A percentile compares a stretch with the other conserved stretches of the same genome.
Evolutionary conservation across 192 early-diverging fungal genomes (phyloP).

Genomic region (Coemansia erecta): DNA sequence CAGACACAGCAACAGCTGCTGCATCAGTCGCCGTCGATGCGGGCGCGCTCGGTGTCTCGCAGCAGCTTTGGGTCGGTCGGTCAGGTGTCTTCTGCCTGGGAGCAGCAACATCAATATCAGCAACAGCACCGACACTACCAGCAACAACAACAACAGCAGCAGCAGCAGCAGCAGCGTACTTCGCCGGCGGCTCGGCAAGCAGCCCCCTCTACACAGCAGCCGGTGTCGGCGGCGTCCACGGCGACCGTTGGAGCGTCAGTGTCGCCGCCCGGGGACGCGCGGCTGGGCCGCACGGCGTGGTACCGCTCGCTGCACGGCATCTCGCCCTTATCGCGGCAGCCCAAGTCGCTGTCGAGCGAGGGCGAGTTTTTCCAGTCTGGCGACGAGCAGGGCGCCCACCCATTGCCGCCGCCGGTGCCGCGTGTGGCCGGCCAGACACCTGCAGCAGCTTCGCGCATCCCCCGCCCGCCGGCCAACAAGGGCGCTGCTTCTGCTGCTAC

Average conservation of each 20-base stretch:
- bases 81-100: not conserved
- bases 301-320: slow-evolving; percentile 49
- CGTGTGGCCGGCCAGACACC: too few relatives aligned
- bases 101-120: not conserved
- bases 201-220: not conserved
- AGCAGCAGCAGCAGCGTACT: not conserved
- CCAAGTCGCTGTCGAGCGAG: slow-evolving; percentile 46
- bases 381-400: too few relatives aligned
- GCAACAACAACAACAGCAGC: too few relatives aligned
- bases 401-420: too few relatives aligned
- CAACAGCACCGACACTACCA: too few relatives aligned
- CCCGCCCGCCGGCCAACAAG: too few relatives aligned
- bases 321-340: slow-evolving; percentile 41
- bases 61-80: slow-evolving; percentile 32
- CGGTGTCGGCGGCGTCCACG: not conserved
- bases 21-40: slow-evolving; percentile 20
- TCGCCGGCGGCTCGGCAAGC: not conserved
- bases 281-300: slow-evolving; percentile 32
- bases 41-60: slow-evolving; percentile 39
- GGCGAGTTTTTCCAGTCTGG: slow-evolving; percentile 16
- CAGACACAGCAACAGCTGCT: slow-evolving; percentile 10
- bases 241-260: not conserved
- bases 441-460: too few relatives aligned
- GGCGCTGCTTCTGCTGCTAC: too few relatives aligned
- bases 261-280: slow-evolving; percentile 12